Evolutionary conservation across 139 green algal genomes (phyloP).

Genomic region (Asterochloris sp.): DNA sequence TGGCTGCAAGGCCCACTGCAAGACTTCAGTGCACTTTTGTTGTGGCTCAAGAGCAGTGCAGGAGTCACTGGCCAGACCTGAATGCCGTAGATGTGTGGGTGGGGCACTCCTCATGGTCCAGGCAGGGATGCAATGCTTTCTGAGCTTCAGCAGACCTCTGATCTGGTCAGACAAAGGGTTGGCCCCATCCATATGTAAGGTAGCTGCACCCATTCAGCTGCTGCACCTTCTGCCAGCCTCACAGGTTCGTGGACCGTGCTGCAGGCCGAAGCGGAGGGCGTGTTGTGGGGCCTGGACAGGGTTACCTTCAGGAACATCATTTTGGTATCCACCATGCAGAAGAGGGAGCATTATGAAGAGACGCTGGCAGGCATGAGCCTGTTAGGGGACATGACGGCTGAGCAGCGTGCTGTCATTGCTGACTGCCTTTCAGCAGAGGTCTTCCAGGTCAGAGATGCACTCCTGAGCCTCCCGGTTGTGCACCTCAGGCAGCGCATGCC

Average conservation of each 20-base stretch:
- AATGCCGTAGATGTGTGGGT: too few species aligned
- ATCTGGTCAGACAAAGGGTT: too few species aligned
- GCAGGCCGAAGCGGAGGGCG: slow-evolving; percentile 32
- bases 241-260: neutral
- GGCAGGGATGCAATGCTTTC: too few species aligned
- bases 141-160: too few species aligned
- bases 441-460: slow-evolving; percentile 19
- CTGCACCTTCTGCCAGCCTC: too few species aligned
- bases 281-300: slow-evolving; percentile 51
- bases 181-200: too few species aligned
- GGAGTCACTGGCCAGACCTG: too few species aligned
- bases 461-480: neutral
- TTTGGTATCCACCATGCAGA: slow-evolving; percentile 29
- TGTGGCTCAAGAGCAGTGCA: too few species aligned
- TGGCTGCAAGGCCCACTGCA: too few species aligned
- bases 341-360: slow-evolving; percentile 26
- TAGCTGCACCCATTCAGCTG: too few species aligned
- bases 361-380: slow-evolving; percentile 23
- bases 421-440: slow-evolving; percentile 49
- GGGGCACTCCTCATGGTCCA: too few species aligned
- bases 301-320: slow-evolving; percentile 46
- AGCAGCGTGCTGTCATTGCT: slow-evolving; percentile 39
- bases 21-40: too few species aligned
- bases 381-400: slow-evolving; percentile 29
- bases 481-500: neutral